Evolutionary conservation across 345 rosid genomes (phyloP), one percentile per base, ranked within the genome.

Genomic region (Capsella bursapastoris): DNA sequence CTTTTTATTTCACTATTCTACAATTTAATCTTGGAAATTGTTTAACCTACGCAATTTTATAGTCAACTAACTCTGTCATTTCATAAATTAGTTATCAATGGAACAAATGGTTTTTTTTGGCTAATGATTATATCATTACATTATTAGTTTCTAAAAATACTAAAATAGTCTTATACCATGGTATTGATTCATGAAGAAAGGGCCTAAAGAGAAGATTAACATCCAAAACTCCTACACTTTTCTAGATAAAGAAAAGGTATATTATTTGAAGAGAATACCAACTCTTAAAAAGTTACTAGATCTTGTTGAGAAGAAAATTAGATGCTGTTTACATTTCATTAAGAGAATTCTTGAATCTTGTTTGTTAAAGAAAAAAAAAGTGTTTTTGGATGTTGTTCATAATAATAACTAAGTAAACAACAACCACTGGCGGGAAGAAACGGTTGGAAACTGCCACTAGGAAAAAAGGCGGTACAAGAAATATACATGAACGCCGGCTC

Each of bases 361-460:
- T 37, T 37, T 37, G 40, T 37, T 22, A 22, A 37, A 8, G 40
- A 7, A 37, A 37, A 37, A 37, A 4, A 37, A 37, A 8, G 3
- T 6, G 1, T 38, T 38, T 40, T 43, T 9, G 38, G 65, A 64
- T 64, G 63, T 64, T 55, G 64, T 37, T 52, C 31, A 41, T 14
- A 63, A 41, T 22, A 61, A 62, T 13, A 57, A 34, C 43, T 4
- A 16, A 41, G 11, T 1, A 44, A 73, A 25, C 67, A n/a, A 73
- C 50, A n/a, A 73, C 59, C 22, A 74, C 57, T 51, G 65, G 75
- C 70, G 75, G 52, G 45, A 50, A 69, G 28, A 62, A 76, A 69
- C 70, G 59, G 79, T 31, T 75, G 22, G 27, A 76, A 76, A 68
- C 70, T 62, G 47, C 80, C 75, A 70, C 75, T 28, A 76, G 68